Evolutionary conservation across 768 basidiomycete genomes (phyloP).

Genomic region (Naganishia onofrii): DNA sequence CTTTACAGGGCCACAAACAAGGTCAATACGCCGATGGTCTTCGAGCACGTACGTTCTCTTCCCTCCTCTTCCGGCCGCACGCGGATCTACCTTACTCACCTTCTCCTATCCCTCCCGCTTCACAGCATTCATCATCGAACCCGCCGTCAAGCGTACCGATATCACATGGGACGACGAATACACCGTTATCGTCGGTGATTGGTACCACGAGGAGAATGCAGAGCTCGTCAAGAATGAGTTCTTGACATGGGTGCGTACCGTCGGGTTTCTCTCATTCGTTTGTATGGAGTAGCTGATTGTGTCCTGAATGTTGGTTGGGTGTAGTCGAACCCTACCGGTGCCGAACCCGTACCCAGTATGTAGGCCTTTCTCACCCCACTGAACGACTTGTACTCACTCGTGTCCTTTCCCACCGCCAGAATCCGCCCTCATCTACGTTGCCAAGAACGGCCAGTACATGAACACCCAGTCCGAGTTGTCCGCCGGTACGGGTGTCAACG

Average conservation of each 20-base stretch:
- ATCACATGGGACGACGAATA: constrained; percentile 83
- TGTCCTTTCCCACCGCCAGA: constrained; percentile 57
- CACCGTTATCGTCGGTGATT: constrained; percentile 80
- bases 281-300: background rate
- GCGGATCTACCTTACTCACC: background rate
- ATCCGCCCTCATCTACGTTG: constrained; percentile 75
- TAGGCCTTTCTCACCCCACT: background rate
- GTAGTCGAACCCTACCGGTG: constrained; percentile 68
- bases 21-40: constrained; percentile 90
- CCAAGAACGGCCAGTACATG: constrained; percentile 67
- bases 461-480: constrained; percentile 58
- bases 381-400: background rate
- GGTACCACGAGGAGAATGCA: constrained; percentile 80
- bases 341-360: constrained; percentile 81
- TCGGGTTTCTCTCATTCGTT: too few species aligned
- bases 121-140: constrained; percentile 68
- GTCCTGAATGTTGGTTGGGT: constrained; percentile 7
- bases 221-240: constrained; percentile 63
- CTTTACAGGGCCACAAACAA: constrained; percentile 41
- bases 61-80: constrained; percentile 7
- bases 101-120: background rate
- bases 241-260: constrained; percentile 55
- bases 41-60: constrained; percentile 57
- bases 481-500: constrained; percentile 65
- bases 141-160: constrained; percentile 54